These are phyloP conservation scores for Pinus albicaulis DNA, from an alignment of 75 land plant genomes.

Conservation along the genomic window DNA sequence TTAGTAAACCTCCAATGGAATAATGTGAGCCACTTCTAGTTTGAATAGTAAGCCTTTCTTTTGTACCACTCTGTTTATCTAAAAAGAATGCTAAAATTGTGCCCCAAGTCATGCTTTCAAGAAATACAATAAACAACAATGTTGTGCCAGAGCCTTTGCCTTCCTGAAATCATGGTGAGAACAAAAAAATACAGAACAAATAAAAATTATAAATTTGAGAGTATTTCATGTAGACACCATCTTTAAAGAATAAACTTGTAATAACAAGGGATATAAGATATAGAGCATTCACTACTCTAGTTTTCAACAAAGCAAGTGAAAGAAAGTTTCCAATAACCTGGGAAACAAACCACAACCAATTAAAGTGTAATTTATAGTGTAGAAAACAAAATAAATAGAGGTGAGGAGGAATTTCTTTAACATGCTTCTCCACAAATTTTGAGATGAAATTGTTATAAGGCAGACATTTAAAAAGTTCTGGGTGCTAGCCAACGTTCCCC, in stretches of 20 bases:
- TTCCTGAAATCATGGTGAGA: slow-evolving; percentile 27
- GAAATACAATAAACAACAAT: slow-evolving; percentile 60
- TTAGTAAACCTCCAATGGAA: slow-evolving; percentile 21
- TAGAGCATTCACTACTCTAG: slow-evolving; percentile 41
- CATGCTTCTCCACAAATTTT: background rate
- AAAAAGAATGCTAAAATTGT: slow-evolving; percentile 69
- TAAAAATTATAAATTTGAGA: background rate
- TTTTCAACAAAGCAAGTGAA: slow-evolving; percentile 49
- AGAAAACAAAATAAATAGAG: no score
- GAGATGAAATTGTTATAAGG: background rate
- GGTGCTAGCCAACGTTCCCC: slow-evolving; percentile 71
- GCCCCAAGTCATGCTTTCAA: slow-evolving; percentile 66
- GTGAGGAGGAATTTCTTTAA: no score
- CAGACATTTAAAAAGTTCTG: slow-evolving; percentile 39
- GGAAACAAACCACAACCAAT: slow-evolving; percentile 9
- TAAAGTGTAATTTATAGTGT: background rate
- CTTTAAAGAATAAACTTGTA: background rate
- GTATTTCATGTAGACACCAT: background rate
- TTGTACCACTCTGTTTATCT: slow-evolving; percentile 29
- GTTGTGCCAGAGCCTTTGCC: slow-evolving; percentile 51
- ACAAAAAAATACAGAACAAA: background rate
- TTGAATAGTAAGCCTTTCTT: slow-evolving; percentile 12
- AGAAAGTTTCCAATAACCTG: slow-evolving; percentile 85
- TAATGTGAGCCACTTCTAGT: slow-evolving; percentile 12
- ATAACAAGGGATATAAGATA: background rate